These are phyloP conservation scores for Aspergillus eucalypticola DNA, from an alignment of 2,329 filamentous ascomycete genomes.

Conservation along the genomic window DNA sequence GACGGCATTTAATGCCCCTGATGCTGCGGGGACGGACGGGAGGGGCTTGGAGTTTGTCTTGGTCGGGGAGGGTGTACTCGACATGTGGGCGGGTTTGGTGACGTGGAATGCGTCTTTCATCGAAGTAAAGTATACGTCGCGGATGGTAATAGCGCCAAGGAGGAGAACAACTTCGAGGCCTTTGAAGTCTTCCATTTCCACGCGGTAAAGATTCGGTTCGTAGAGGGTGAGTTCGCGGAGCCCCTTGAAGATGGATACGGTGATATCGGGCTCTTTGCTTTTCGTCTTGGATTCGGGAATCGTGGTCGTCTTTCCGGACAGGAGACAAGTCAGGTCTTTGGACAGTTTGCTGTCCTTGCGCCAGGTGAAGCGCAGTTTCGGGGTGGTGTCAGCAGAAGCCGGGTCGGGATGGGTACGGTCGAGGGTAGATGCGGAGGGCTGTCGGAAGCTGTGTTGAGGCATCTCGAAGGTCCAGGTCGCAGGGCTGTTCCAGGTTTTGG, in stretches of 20 bases:
- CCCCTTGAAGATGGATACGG: constrained; percentile 80
- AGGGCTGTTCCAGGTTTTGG: constrained; percentile 76
- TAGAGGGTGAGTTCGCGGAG: constrained; percentile 82
- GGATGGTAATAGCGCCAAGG: constrained; percentile 60
- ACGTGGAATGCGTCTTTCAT: constrained; percentile 79
- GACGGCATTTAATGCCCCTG: neutral
- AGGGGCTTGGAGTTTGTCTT: constrained; percentile 24
- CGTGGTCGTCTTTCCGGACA: constrained; percentile 73
- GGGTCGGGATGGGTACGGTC: constrained; percentile 71
- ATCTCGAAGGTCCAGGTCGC: constrained; percentile 91
- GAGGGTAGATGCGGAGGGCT: constrained; percentile 74
- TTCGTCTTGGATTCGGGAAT: constrained; percentile 65
- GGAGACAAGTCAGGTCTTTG: constrained; percentile 84
- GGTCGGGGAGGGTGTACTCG: constrained; percentile 10
- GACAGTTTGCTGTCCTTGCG: constrained; percentile 81
- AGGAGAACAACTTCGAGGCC: constrained; percentile 82
- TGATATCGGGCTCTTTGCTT: constrained; percentile 91
- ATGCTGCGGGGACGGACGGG: constrained; percentile 1
- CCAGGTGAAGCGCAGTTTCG: constrained; percentile 84
- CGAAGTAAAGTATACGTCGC: constrained; percentile 63
- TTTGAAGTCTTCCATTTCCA: constrained; percentile 92
- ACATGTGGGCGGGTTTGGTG: constrained; percentile 10
- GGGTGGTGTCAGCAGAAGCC: constrained; percentile 56
- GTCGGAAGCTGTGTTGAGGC: constrained; percentile 78
- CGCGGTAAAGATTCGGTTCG: constrained; percentile 84